Base-by-base conservation (phyloP, 345 rosid genomes). In the Ceriops tagal region DNA sequence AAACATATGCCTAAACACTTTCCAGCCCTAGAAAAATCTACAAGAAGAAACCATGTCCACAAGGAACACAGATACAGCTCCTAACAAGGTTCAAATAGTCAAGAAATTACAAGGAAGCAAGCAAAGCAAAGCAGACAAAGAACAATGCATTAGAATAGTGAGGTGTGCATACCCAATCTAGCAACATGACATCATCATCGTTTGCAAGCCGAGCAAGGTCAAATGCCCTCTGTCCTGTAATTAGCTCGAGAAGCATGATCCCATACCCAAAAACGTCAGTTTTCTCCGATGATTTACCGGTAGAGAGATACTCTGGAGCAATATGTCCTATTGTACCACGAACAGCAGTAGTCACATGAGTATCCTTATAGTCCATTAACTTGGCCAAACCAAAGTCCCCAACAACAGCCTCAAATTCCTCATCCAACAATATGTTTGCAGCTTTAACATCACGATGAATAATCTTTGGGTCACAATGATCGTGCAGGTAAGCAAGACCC, bases 341-440 rank as follows among this genome's bases (percentile, higher is more conserved):
- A 8, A 75, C 78, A 47, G 78, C 78, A 20, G 78, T 75, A n/a
- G 78, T 75, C n/a, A 75, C 78, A 75, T 75, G 78, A 19, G 78
- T 75, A 58, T 75, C 78, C 62, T 75, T 75, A 56, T 75, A 75
- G 65, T 75, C 78, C 78, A 75, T 75, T 6, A 75, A 68, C 32
- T 69, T 75, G 58, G 78, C 78, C 70, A 75, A 52, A 27, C 78
- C 78, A 65, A 75, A 75, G 24, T 75, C 78, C 28, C 78, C 78
- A 75, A 75, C 78, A 58, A 75, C 78, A 26, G 78, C 78, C 73
- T 75, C 78, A 52, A 75, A 75, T 53, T 75, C 78, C 66, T 75
- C 78, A 57, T 75, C 78, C 78, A 75, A 52, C 62, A 75, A 35
- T 56, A 75, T 75, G 55, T 75, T 75, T 49, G 78, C 78, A 32